Evolutionary conservation across 768 basidiomycete species (phyloP), one percentile per base, ranked within the genome.

Genomic region (Agrocybe chaxingu): DNA sequence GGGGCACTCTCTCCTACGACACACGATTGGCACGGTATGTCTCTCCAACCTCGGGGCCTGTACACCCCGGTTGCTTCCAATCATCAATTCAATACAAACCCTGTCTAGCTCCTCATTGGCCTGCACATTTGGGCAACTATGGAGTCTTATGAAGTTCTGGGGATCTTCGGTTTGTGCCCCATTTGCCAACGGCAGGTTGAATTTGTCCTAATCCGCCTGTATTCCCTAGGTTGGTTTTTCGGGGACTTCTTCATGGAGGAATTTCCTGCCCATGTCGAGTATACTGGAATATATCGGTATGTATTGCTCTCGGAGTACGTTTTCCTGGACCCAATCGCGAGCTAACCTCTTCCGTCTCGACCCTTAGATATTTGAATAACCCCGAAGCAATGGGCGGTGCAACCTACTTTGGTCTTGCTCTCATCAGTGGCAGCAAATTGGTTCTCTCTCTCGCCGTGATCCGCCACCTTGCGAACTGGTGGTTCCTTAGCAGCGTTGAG

Each of bases 241-340:
- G 94, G 93, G 18, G 92, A 96, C 69, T 96, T 96, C 71, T 95
- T 95, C 76, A 87, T 95, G 70, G 92, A 96, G 60, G 88, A 93
- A 55, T 95, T 91, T 66, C 92, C 96, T 3, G 72, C 88, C 0
- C 82, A 90, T 53, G 73, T 98, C 7, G 92, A 95, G 52, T 98
- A 98, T 65, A 95, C 93, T 46, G 97, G 97, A 31, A 98, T 99
- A 57, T 99, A 96, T 70, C 84, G 96, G 84, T 93, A 61, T 8
- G 51, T 37, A 4, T 19, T 47, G 1, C 24, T 38, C 16, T 48
- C 11, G 29, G 39, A 7, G 16, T n/a, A 19, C 18, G n/a, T 34
- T 39, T 13, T 40, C 3, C 18, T 46, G 7, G 7, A 19, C 3
- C 3, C 24, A 24, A 5, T 24, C 24, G 24, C 33, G 3, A 19